These are phyloP conservation scores for Inga laurina DNA, from an alignment of 306 rosid species.

Conservation along the genomic window DNA sequence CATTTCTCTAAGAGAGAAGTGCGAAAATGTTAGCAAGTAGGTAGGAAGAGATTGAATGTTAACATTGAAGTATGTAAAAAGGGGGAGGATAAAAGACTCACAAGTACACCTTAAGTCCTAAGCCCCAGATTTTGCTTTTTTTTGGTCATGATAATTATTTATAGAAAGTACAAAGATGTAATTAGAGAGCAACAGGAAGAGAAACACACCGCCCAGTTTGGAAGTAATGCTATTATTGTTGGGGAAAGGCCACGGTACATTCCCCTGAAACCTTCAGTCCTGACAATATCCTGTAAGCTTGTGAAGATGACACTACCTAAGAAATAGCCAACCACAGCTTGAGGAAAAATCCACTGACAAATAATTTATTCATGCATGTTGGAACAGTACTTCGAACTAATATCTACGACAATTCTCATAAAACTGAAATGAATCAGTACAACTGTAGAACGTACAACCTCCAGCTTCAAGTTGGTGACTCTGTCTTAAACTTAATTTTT, in stretches of 20 bases:
- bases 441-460: not conserved
- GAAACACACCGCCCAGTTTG: conserved; percentile 96
- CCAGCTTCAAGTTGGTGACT: conserved; percentile 12
- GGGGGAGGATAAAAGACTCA: not conserved
- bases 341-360: conserved; percentile 8
- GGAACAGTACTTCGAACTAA: not conserved
- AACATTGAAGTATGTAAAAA: not conserved
- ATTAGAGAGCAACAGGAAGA: conserved; percentile 20
- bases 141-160: conserved; percentile 9
- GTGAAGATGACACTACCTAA: conserved; percentile 80
- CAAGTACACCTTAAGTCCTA: not conserved
- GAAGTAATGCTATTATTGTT: conserved; percentile 89
- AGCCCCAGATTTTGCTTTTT: conserved; percentile 10
- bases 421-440: conserved; percentile 5
- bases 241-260: conserved; percentile 98
- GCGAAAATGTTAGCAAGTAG: not conserved
- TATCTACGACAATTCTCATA: conserved; percentile 13
- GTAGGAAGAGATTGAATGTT: not conserved
- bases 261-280: conserved; percentile 84
- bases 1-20: not conserved
- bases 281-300: conserved; percentile 70
- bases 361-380: conserved; percentile 3
- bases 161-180: not conserved
- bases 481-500: conserved; percentile 6
- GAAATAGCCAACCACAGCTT: conserved; percentile 27